Percentiles rank a stretch among this genome's conserved stretches.
Evolutionary conservation across 345 rosid genomes (phyloP).

Genomic region (Microcos paniculata): DNA sequence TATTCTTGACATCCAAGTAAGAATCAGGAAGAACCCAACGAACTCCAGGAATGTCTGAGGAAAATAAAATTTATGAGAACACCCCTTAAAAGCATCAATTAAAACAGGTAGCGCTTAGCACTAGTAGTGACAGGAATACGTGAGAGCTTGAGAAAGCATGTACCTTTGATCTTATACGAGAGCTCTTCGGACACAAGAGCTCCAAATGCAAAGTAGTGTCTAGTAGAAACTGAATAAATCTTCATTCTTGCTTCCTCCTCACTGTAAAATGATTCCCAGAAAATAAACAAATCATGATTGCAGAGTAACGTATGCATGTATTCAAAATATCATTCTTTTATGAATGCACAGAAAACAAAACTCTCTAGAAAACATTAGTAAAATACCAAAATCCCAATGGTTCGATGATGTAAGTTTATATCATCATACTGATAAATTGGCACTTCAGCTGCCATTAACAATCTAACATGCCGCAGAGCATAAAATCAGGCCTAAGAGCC

Average conservation of each 20-base stretch:
- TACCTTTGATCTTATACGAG: constrained; percentile 78
- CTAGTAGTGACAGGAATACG: background rate
- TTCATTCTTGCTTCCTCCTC: constrained; percentile 92
- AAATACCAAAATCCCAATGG: background rate
- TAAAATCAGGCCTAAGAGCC: background rate
- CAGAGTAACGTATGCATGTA: background rate
- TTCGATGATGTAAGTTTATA: background rate
- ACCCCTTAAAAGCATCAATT: background rate
- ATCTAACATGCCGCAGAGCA: background rate
- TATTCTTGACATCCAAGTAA: constrained; percentile 84
- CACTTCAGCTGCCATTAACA: background rate
- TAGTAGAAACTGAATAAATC: constrained; percentile 77
- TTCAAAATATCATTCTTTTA: background rate
- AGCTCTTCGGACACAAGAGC: constrained; percentile 75
- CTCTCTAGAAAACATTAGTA: background rate
- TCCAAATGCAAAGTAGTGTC: constrained; percentile 84
- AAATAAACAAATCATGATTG: background rate
- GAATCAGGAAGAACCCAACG: constrained; percentile 99
- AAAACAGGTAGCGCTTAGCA: no score
- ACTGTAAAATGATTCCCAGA: constrained; percentile 28
- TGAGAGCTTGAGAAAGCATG: background rate
- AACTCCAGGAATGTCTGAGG: constrained; percentile 67
- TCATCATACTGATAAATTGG: background rate
- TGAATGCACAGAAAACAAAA: background rate
- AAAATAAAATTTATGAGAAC: background rate